phyloP scores from a whole-genome alignment of 495 filamentous ascomycete species.

The Penicillium crystallinum region DNA sequence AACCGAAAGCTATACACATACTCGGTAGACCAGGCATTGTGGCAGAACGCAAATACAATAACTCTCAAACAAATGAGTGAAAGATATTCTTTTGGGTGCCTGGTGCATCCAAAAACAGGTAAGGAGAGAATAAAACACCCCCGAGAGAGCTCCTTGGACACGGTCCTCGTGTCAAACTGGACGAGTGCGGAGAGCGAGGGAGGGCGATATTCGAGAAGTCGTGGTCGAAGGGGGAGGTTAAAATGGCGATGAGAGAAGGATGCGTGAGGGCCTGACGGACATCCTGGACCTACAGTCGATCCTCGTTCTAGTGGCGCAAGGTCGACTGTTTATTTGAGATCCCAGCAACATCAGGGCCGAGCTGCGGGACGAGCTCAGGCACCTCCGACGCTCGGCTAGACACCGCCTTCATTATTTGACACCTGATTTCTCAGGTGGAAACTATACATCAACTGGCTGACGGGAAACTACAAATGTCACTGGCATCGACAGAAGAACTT shows the following conservation, averaged over 20 bases:
- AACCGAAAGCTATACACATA: constrained; percentile 39
- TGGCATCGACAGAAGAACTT: not conserved
- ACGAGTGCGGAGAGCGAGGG: not conserved
- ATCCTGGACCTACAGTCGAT: not conserved
- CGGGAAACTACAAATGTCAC: not conserved
- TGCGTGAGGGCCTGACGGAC: not conserved
- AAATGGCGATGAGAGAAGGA: not conserved
- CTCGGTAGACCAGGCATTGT: constrained; percentile 85
- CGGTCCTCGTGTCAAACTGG: not conserved
- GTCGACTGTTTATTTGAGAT: not conserved
- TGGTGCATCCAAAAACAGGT: not conserved
- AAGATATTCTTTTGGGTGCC: not conserved
- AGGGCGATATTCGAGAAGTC: not conserved
- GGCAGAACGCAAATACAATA: not conserved
- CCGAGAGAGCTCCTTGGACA: not conserved
- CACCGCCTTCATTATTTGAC: not conserved
- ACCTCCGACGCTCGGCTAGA: not conserved
- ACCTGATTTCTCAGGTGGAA: not conserved
- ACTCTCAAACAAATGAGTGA: not conserved
- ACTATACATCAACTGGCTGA: not conserved
- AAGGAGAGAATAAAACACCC: no score
- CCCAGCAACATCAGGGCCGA: not conserved
- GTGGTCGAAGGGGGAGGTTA: not conserved
- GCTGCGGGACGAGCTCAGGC: constrained; percentile 3
- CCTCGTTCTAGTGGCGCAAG: not conserved